Conservation (phyloP, 2,329 filamentous ascomycete species). For the Zarea fungicola region DNA sequence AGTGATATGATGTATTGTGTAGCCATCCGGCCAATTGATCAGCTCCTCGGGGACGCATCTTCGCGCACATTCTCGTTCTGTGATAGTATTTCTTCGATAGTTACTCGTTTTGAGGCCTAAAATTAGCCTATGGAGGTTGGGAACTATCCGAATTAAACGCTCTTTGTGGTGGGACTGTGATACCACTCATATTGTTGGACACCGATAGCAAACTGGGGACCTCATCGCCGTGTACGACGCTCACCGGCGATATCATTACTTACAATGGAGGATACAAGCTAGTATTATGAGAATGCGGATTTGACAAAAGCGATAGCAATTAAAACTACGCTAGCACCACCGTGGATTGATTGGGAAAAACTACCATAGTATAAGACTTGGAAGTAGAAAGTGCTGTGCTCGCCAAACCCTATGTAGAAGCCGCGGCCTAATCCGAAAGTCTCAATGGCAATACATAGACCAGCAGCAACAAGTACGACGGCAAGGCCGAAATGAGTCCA, state of each 20-base stretch:
- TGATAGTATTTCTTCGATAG: neutral
- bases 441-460: no score
- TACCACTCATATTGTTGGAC: neutral
- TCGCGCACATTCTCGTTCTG: neutral
- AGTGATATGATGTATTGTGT: neutral
- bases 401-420: no score
- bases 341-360: neutral
- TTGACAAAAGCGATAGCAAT: neutral
- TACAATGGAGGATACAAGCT: neutral
- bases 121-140: neutral
- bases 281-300: neutral
- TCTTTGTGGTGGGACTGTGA: neutral
- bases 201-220: neutral
- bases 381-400: neutral
- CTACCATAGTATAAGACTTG: neutral
- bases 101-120: neutral
- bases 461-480: no score
- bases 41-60: neutral
- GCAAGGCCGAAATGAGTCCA: no score
- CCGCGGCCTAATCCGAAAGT: no score
- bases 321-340: neutral
- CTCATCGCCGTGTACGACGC: no score
- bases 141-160: neutral
- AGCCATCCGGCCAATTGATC: no score
- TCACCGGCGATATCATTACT: neutral